Evolutionary conservation across 2,329 filamentous ascomycete genomes (phyloP).

Genomic region (Purpureocillium takamizusanense): DNA sequence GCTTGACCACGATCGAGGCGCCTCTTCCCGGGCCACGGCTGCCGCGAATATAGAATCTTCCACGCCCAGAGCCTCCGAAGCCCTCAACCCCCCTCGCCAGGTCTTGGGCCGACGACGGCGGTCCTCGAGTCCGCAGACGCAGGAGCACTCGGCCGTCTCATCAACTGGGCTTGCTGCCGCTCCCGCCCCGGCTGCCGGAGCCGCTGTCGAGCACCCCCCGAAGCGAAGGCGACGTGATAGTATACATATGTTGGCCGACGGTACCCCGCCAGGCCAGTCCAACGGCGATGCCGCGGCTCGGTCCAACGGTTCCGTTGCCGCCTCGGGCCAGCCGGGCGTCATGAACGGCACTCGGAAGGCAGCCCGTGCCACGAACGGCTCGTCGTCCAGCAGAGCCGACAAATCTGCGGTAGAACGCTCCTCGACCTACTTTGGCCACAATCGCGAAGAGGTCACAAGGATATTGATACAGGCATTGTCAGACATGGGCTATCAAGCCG

Average conservation of each 20-base stretch:
- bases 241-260: conserved; percentile 55
- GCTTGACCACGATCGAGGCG: conserved; percentile 12
- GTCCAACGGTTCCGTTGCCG: conserved; percentile 31
- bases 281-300: conserved; percentile 42
- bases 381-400: conserved; percentile 23
- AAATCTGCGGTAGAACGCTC: conserved; percentile 12
- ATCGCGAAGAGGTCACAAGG: conserved; percentile 85
- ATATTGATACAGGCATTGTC: conserved; percentile 85
- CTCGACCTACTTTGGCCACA: conserved; percentile 66
- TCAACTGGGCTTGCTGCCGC: conserved; percentile 12
- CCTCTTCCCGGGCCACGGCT: conserved; percentile 17
- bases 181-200: conserved; percentile 6
- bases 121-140: conserved; percentile 29
- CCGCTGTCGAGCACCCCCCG: conserved; percentile 13
- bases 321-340: neutral
- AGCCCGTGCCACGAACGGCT: conserved; percentile 43
- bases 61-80: conserved; percentile 14
- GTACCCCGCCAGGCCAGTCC: conserved; percentile 36
- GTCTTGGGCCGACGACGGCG: conserved; percentile 49
- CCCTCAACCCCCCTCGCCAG: conserved; percentile 19
- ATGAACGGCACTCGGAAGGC: conserved; percentile 10
- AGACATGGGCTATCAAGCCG: conserved; percentile 76
- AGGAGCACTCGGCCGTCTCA: conserved; percentile 14
- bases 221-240: conserved; percentile 48
- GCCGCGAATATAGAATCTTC: conserved; percentile 33